These are phyloP conservation scores for Nemania sp. DNA, from an alignment of 2,329 filamentous ascomycete genomes.

Conservation along the genomic window DNA sequence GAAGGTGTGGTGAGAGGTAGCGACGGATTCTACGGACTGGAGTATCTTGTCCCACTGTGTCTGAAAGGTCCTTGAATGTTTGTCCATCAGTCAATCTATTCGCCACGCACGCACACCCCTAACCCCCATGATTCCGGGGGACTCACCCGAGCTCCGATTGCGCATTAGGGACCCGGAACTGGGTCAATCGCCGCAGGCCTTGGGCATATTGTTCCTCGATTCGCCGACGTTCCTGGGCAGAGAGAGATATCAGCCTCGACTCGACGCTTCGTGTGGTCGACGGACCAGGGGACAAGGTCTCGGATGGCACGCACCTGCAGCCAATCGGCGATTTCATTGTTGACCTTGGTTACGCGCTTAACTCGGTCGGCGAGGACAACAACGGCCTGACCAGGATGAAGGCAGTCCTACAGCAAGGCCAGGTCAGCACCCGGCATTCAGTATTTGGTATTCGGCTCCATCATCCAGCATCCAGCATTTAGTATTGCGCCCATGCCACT, in stretches of 20 bases:
- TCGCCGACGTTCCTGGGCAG: conserved; percentile 79
- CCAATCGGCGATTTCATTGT: conserved; percentile 94
- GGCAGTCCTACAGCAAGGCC: conserved; percentile 63
- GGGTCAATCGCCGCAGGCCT: conserved; percentile 78
- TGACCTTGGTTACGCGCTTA: conserved; percentile 82
- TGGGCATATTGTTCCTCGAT: conserved; percentile 89
- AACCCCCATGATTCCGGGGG: neutral
- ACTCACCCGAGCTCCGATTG: conserved; percentile 85
- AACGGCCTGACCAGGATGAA: conserved; percentile 83
- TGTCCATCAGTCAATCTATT: conserved; percentile 24
- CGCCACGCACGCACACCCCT: neutral
- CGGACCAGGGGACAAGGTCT: neutral
- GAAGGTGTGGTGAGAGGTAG: conserved; percentile 80
- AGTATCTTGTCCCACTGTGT: conserved; percentile 88
- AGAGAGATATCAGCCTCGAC: conserved; percentile 27
- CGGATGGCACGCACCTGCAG: conserved; percentile 79
- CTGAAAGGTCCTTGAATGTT: conserved; percentile 76
- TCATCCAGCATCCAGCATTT: neutral
- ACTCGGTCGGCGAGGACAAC: conserved; percentile 83
- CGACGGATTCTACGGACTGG: conserved; percentile 76
- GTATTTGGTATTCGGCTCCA: too few relatives aligned
- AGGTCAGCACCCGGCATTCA: conserved; percentile 19
- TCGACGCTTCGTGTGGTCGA: neutral
- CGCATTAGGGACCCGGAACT: conserved; percentile 73
- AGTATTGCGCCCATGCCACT: conserved; percentile 5